These are phyloP conservation scores for Linderniella brevidens DNA, from an alignment of 257 asterid species.

Conservation along the genomic window DNA sequence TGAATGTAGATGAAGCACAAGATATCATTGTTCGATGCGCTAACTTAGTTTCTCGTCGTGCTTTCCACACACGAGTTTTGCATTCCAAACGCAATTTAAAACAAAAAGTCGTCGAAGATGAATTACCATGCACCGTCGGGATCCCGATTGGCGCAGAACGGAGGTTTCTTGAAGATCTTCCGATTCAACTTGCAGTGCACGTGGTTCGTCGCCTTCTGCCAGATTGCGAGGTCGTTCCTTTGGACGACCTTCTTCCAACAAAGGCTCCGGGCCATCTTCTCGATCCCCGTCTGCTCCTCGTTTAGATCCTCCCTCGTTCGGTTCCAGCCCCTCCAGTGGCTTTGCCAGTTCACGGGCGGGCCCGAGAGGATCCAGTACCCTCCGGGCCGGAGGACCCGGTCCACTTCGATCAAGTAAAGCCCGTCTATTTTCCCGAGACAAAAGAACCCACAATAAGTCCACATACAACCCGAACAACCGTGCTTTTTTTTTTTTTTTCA, in stretches of 20 bases:
- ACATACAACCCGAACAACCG: constrained; percentile 5
- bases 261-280: constrained; percentile 49
- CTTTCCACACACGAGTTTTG: no score
- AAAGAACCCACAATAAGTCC: no score
- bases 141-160: constrained; percentile 46
- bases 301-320: constrained; percentile 38
- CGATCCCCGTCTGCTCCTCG: constrained; percentile 52
- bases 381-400: constrained; percentile 76
- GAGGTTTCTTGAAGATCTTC: constrained; percentile 51
- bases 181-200: constrained; percentile 46
- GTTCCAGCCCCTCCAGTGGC: constrained; percentile 72
- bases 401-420: constrained; percentile 70
- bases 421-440: constrained; percentile 31
- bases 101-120: no score
- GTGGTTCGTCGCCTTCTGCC: constrained; percentile 83
- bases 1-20: no score
- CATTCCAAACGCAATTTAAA: no score
- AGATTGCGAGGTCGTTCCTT: constrained; percentile 55
- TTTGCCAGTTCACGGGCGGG: constrained; percentile 84
- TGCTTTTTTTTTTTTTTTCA: constrained; percentile 11
- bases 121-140: constrained; percentile 68
- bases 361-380: constrained; percentile 94
- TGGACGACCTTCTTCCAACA: constrained; percentile 79
- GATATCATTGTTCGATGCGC: no score
- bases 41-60: no score